Evolutionary conservation across 208 protist genomes (phyloP).

Genomic region (Trypanosoma brucei): DNA sequence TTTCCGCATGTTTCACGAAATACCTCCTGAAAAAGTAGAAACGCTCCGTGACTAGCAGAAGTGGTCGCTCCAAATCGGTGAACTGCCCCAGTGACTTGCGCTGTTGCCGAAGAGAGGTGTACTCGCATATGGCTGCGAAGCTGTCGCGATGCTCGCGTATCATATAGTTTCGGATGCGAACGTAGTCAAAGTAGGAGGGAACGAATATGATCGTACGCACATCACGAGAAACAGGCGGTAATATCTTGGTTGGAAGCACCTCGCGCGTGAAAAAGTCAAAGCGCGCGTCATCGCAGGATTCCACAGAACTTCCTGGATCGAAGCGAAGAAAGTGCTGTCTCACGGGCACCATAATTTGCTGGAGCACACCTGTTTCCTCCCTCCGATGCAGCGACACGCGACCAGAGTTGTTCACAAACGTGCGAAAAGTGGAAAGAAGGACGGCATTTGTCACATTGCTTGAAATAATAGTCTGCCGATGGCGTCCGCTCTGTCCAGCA

Average conservation of each 20-base stretch:
- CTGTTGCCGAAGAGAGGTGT: slow-evolving; percentile 81
- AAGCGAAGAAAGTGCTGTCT: slow-evolving; percentile 92
- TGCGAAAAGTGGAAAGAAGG: slow-evolving; percentile 85
- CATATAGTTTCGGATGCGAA: slow-evolving; percentile 93
- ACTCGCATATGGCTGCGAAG: slow-evolving; percentile 90
- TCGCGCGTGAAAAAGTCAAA: slow-evolving; percentile 91
- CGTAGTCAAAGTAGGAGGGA: slow-evolving; percentile 96
- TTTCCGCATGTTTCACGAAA: slow-evolving; percentile 88
- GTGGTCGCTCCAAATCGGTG: slow-evolving; percentile 68
- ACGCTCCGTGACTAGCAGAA: slow-evolving; percentile 94
- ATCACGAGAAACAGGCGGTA: slow-evolving; percentile 64
- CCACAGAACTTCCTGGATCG: slow-evolving; percentile 39
- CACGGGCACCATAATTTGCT: slow-evolving; percentile 60
- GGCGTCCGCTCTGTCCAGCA: slow-evolving; percentile 69
- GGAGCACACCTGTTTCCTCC: slow-evolving; percentile 48
- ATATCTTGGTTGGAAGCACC: slow-evolving; percentile 70
- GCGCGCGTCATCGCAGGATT: slow-evolving; percentile 74
- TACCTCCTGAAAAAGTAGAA: slow-evolving; percentile 96
- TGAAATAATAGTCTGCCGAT: slow-evolving; percentile 93
- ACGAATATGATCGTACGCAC: slow-evolving; percentile 90
- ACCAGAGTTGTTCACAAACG: slow-evolving; percentile 66
- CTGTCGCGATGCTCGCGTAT: slow-evolving; percentile 86
- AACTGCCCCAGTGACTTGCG: slow-evolving; percentile 81
- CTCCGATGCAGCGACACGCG: slow-evolving; percentile 56
- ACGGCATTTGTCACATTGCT: slow-evolving; percentile 72